Conservation (phyloP, 2,329 filamentous ascomycete species). For the Penicillium brasilianum region DNA sequence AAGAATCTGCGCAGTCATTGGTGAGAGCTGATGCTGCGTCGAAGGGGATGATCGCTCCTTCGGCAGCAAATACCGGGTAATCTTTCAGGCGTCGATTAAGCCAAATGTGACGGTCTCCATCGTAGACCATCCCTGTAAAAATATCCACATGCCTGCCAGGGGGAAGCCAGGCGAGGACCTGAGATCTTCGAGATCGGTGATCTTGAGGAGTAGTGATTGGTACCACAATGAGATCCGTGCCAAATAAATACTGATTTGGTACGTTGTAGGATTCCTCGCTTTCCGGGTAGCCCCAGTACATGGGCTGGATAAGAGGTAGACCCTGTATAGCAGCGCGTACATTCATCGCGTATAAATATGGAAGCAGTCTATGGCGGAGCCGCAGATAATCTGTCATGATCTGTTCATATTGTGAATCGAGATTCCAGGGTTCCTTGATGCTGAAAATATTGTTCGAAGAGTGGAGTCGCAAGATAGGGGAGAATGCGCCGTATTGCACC, state of each 20-base stretch:
- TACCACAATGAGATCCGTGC: not conserved
- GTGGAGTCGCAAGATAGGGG: not conserved
- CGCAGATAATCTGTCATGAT: not conserved
- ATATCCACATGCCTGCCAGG: not conserved
- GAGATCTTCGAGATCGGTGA: not conserved
- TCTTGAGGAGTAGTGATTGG: not conserved
- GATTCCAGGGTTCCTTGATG: not conserved
- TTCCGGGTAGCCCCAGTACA: not conserved
- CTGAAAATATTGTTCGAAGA: not conserved
- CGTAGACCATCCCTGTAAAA: not conserved
- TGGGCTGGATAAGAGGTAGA: not conserved
- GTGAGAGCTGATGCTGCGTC: not conserved
- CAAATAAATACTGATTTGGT: not conserved
- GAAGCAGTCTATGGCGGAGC: not conserved
- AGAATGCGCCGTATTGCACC: slow-evolving; percentile 30
- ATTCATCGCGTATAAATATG: not conserved
- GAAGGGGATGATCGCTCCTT: not conserved
- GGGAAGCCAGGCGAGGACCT: not conserved
- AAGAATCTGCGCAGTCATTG: not conserved
- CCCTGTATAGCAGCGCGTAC: not conserved
- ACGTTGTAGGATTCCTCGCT: not conserved
- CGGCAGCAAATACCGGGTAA: not conserved
- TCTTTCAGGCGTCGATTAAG: not conserved
- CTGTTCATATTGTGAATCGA: not conserved
- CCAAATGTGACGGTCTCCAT: not conserved